Percentiles rank a stretch among this genome's conserved stretches.
These are phyloP conservation scores for Solanum stenotomum DNA, from an alignment of 257 asterid genomes.

Conservation along the genomic window DNA sequence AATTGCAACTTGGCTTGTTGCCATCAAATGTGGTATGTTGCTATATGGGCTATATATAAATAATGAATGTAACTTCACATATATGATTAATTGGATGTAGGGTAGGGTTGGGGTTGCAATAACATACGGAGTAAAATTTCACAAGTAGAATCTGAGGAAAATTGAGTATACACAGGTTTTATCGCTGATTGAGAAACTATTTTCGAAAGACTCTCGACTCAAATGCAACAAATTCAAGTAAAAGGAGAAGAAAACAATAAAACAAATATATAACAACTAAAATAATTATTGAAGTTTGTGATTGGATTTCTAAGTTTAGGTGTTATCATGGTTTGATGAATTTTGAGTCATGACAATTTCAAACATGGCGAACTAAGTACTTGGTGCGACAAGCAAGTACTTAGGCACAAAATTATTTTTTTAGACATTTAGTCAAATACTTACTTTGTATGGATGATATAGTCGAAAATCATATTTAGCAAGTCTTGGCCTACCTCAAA, in stretches of 20 bases:
- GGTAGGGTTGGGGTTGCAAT: background rate
- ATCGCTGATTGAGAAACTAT: fast-evolving
- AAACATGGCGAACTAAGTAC: background rate
- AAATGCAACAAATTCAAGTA: no score
- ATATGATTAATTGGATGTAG: background rate
- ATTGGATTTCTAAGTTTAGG: background rate
- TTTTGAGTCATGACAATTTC: no score
- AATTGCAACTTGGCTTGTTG: conserved; percentile 2
- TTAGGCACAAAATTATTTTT: no score
- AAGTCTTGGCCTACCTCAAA: background rate
- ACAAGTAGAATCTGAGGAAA: background rate
- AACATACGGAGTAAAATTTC: background rate
- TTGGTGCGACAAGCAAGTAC: no score
- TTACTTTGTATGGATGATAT: background rate
- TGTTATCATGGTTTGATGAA: background rate
- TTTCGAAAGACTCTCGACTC: fast-evolving
- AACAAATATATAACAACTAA: background rate
- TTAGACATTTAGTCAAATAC: background rate
- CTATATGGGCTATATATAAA: conserved; percentile 5
- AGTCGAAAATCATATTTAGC: background rate
- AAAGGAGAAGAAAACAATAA: no score
- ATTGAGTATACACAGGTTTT: background rate
- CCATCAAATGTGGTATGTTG: conserved; percentile 32
- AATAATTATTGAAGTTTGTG: background rate
- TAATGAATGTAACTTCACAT: conserved; percentile 16